phyloP scores from a whole-genome alignment of 2,329 filamentous ascomycete genomes.

The Dactylella cylindrospora region DNA sequence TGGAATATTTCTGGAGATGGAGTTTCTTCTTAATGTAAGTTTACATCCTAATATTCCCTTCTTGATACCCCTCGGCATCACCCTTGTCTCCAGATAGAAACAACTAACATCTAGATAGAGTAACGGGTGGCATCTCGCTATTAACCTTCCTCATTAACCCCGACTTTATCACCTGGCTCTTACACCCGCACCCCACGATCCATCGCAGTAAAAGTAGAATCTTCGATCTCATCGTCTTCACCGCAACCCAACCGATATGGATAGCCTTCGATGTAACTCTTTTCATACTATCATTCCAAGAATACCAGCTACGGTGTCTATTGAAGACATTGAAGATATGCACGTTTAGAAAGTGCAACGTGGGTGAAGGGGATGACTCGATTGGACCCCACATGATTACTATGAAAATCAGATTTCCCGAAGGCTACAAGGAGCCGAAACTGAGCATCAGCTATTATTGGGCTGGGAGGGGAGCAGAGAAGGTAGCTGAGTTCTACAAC shows the following conservation, averaged over 20 bases:
- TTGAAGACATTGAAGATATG: no score
- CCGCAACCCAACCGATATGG: constrained; percentile 17
- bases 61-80: not conserved
- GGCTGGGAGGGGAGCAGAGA: not conserved
- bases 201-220: not conserved
- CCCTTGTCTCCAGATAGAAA: no score
- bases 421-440: constrained; percentile 5
- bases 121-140: not conserved
- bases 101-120: not conserved
- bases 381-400: not conserved
- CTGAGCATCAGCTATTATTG: constrained; percentile 16
- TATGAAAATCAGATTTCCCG: not conserved
- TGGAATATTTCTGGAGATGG: constrained; percentile 18
- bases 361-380: no score
- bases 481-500: not conserved
- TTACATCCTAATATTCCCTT: not conserved
- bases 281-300: no score
- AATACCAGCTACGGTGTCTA: no score
- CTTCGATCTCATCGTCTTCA: constrained; percentile 22
- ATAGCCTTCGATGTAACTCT: constrained; percentile 4
- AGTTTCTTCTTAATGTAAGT: constrained; percentile 19
- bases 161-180: constrained; percentile 3
- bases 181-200: not conserved
- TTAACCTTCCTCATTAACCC: constrained; percentile 6
- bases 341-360: no score